Percentiles rank a stretch among this genome's conserved stretches.
These are phyloP conservation scores for Saccharomycopsis hybrid DNA, from an alignment of 1,139 yeast genomes.

Conservation along the genomic window DNA sequence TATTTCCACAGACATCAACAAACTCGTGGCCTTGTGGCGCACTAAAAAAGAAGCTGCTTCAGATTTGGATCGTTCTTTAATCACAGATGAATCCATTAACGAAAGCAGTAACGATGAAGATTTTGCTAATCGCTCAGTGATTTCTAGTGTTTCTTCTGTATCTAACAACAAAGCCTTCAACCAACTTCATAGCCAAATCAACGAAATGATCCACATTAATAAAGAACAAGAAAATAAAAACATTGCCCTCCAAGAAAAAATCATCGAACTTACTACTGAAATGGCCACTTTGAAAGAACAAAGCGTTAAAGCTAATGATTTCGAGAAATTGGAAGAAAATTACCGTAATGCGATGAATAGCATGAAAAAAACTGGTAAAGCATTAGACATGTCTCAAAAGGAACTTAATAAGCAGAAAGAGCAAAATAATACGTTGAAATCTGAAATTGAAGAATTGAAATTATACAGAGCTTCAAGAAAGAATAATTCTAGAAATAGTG, in stretches of 20 bases:
- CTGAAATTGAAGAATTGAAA: constrained; percentile 66
- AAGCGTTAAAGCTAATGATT: constrained; percentile 31
- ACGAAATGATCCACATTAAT: constrained; percentile 39
- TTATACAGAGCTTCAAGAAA: constrained; percentile 32
- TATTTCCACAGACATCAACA: constrained; percentile 16
- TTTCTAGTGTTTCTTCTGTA: constrained; percentile 11
- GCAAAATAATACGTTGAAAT: constrained; percentile 46
- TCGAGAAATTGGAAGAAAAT: constrained; percentile 44
- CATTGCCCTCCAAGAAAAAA: constrained; percentile 9
- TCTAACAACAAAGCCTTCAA: constrained; percentile 17
- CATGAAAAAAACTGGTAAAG: constrained; percentile 68
- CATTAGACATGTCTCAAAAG: constrained; percentile 64
- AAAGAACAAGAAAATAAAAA: constrained; percentile 23
- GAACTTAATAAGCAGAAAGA: constrained; percentile 61
- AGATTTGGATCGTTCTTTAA: constrained; percentile 21
- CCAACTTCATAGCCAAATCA: constrained; percentile 43
- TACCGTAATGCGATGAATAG: constrained; percentile 68
- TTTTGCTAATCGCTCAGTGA: constrained; percentile 20
- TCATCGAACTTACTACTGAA: constrained; percentile 14
- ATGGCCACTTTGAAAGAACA: constrained; percentile 21
- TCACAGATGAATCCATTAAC: constrained; percentile 18
- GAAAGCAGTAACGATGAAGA: constrained; percentile 15
- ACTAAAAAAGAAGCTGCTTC: constrained; percentile 18
- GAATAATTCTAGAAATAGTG: constrained; percentile 25
- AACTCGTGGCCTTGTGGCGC: constrained; percentile 13